Conservation (phyloP, 2,329 filamentous ascomycete genomes). For the Fusarium coffeatum region DNA sequence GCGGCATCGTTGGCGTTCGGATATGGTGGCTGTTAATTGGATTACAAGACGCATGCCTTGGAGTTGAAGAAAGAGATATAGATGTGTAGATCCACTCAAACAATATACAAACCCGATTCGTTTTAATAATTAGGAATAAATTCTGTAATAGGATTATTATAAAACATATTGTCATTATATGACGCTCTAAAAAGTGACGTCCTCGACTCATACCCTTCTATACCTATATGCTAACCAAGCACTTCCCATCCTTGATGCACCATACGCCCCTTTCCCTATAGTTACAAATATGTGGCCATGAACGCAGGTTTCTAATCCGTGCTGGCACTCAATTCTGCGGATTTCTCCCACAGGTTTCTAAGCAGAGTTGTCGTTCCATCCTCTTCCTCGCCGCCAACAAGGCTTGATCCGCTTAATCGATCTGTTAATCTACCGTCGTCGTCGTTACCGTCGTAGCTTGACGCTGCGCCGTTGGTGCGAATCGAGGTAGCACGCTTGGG, state of each 20-base stretch:
- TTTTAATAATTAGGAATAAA: not conserved
- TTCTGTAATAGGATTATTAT: not conserved
- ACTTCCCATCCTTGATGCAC: slow-evolving; percentile 25
- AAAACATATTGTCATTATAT: slow-evolving; percentile 10
- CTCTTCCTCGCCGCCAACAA: slow-evolving; percentile 62
- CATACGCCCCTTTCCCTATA: slow-evolving; percentile 17
- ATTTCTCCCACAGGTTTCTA: slow-evolving; percentile 72
- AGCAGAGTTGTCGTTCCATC: slow-evolving; percentile 64
- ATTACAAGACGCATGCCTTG: slow-evolving; percentile 3
- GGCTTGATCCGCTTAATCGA: slow-evolving; percentile 62
- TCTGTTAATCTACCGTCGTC: slow-evolving; percentile 57
- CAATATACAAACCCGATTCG: slow-evolving; percentile 4
- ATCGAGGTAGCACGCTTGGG: slow-evolving; percentile 53
- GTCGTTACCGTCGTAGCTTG: slow-evolving; percentile 61
- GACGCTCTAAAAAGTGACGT: slow-evolving; percentile 16
- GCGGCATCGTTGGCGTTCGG: slow-evolving; percentile 34
- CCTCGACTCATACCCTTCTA: slow-evolving; percentile 24
- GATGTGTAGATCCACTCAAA: slow-evolving; percentile 6
- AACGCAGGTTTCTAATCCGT: slow-evolving; percentile 31
- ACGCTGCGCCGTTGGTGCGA: slow-evolving; percentile 54
- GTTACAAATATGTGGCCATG: slow-evolving; percentile 18
- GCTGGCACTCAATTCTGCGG: slow-evolving; percentile 67
- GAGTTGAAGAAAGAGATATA: slow-evolving; percentile 8
- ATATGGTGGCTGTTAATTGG: not conserved
- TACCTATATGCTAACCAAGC: slow-evolving; percentile 23